Conservation (phyloP, 768 basidiomycete species). For the Termitomyces eurrhizus region DNA sequence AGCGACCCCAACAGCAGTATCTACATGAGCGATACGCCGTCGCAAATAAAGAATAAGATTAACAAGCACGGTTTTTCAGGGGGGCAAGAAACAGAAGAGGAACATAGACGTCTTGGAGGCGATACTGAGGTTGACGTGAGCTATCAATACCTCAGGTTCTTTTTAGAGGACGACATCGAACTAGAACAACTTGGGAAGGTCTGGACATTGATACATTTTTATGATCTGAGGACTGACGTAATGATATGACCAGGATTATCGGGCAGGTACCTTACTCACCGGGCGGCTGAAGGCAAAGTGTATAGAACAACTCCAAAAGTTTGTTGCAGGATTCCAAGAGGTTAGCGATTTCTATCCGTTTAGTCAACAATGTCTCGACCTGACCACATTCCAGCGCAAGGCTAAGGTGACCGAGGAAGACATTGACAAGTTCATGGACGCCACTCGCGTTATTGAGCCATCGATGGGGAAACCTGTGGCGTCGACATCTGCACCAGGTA, state of each 20-base stretch:
- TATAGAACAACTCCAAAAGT: slow-evolving; percentile 76
- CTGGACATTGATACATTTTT: slow-evolving; percentile 17
- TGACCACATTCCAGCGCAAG: slow-evolving; percentile 51
- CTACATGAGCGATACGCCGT: slow-evolving; percentile 90
- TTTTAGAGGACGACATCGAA: slow-evolving; percentile 93
- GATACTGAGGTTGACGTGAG: slow-evolving; percentile 93
- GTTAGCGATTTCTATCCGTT: slow-evolving; percentile 22
- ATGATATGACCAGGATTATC: slow-evolving; percentile 68
- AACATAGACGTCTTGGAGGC: slow-evolving; percentile 84
- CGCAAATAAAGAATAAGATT: slow-evolving; percentile 97
- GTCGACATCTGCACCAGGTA: neutral
- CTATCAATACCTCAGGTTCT: slow-evolving; percentile 94
- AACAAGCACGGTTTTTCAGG: slow-evolving; percentile 96
- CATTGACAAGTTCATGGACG: slow-evolving; percentile 77
- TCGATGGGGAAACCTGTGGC: slow-evolving; percentile 36
- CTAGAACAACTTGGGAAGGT: slow-evolving; percentile 75
- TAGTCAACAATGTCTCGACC: slow-evolving; percentile 2
- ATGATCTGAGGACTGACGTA: neutral
- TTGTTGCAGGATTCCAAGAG: slow-evolving; percentile 85
- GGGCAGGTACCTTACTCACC: slow-evolving; percentile 80
- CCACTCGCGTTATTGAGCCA: slow-evolving; percentile 68
- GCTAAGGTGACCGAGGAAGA: slow-evolving; percentile 77
- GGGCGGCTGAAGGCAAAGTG: slow-evolving; percentile 90
- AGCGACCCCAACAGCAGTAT: slow-evolving; percentile 91
- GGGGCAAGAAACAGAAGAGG: slow-evolving; percentile 93